These are phyloP conservation scores for Aspergillus bridgeri DNA, from an alignment of 495 filamentous ascomycete species.

Conservation along the genomic window DNA sequence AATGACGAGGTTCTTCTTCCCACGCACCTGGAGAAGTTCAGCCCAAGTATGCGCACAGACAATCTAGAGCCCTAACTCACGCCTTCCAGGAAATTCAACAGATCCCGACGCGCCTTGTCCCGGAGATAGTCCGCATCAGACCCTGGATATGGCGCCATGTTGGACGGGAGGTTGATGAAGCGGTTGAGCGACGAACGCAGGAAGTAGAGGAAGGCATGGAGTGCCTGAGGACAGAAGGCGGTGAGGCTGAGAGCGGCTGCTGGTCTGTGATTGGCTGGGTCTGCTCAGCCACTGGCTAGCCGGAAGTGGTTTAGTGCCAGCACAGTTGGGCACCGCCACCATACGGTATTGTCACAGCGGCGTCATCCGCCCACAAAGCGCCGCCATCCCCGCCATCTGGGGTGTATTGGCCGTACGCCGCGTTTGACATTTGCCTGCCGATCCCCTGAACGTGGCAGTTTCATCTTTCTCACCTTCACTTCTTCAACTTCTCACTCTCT, in stretches of 20 bases:
- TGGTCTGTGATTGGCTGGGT: background rate
- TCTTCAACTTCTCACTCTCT: conserved; percentile 11
- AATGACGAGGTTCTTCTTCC: conserved; percentile 97
- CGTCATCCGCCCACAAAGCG: background rate
- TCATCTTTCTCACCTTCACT: conserved; percentile 5
- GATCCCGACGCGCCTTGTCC: conserved; percentile 79
- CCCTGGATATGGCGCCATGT: conserved; percentile 64
- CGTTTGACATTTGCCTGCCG: conserved; percentile 16
- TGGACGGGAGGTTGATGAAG: conserved; percentile 25
- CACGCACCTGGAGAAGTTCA: conserved; percentile 66
- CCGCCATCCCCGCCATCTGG: background rate
- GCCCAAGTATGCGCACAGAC: conserved; percentile 8
- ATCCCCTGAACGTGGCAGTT: conserved; percentile 22
- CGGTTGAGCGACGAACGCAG: conserved; percentile 13
- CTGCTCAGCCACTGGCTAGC: conserved; percentile 9
- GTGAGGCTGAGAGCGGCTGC: background rate
- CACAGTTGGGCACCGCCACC: conserved; percentile 8
- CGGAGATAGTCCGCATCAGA: conserved; percentile 78
- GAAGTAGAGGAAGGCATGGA: background rate
- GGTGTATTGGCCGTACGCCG: too few species aligned
- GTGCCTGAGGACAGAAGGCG: background rate
- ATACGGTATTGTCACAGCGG: conserved; percentile 21
- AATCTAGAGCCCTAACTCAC: conserved; percentile 62
- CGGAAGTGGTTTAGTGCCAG: conserved; percentile 15
- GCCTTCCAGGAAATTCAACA: conserved; percentile 82